A percentile compares a stretch with the other conserved stretches of the same genome.
These are phyloP conservation scores for Huntiella moniliformis DNA, from an alignment of 2,329 filamentous ascomycete species.

Conservation along the genomic window DNA sequence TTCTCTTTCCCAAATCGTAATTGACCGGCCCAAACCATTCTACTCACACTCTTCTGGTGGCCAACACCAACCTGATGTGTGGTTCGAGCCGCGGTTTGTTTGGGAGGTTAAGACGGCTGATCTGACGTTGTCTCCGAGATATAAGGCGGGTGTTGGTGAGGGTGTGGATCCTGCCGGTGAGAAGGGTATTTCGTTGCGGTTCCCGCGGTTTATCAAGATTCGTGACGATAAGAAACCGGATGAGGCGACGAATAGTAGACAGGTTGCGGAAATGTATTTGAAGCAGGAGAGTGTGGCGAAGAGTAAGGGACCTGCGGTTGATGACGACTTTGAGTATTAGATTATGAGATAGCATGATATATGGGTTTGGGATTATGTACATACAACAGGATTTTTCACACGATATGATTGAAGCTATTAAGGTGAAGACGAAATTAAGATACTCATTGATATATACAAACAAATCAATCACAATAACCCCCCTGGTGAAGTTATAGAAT, in stretches of 20 bases:
- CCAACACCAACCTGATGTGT: conserved; percentile 93
- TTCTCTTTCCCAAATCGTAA: conserved; percentile 56
- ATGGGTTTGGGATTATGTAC: background rate
- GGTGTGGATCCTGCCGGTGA: conserved; percentile 53
- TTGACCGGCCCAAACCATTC: conserved; percentile 84
- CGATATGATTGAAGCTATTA: background rate
- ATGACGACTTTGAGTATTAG: conserved; percentile 97
- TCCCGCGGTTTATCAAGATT: conserved; percentile 80
- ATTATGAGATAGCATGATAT: background rate
- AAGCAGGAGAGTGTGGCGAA: conserved; percentile 83
- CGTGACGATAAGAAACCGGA: conserved; percentile 94
- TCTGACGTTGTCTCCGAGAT: conserved; percentile 76
- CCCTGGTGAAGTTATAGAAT: conserved; percentile 12
- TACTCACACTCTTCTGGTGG: conserved; percentile 69
- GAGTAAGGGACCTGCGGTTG: conserved; percentile 67
- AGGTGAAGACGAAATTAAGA: background rate
- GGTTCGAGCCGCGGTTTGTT: conserved; percentile 86
- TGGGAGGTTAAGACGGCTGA: conserved; percentile 98
- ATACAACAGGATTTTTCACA: background rate
- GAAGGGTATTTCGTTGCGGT: conserved; percentile 71
- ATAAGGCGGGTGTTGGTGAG: conserved; percentile 76
- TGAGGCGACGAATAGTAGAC: conserved; percentile 62
- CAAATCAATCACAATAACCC: conserved; percentile 8
- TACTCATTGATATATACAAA: background rate
- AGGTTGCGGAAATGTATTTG: conserved; percentile 92